Percentiles rank a stretch among this genome's conserved stretches.
phyloP scores from a whole-genome alignment of 2,329 filamentous ascomycete species.

The Ceratocystis cacaofunesta region DNA sequence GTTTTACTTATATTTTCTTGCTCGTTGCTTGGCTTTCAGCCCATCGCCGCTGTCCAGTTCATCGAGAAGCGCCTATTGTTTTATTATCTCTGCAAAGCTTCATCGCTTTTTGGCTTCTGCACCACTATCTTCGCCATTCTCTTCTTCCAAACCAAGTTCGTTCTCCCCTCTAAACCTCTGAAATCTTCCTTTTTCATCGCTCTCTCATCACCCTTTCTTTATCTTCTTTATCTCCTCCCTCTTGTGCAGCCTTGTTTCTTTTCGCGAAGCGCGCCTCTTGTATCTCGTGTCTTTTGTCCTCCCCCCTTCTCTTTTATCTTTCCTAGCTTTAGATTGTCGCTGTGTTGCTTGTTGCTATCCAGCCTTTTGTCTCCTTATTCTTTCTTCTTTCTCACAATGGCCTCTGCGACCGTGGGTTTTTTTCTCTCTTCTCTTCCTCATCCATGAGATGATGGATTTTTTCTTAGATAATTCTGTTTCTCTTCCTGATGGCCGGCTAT shows the following conservation, averaged over 20 bases:
- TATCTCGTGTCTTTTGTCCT: slow-evolving; percentile 10
- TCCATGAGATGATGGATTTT: background rate
- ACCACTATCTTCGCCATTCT: background rate
- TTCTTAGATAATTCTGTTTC: slow-evolving; percentile 2
- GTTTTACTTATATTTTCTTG: background rate
- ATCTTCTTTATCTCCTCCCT: background rate
- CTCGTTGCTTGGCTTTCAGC: background rate
- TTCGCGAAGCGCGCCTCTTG: background rate
- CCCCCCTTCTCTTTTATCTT: slow-evolving; percentile 17
- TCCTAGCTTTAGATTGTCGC: slow-evolving; percentile 5
- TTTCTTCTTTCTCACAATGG: slow-evolving; percentile 7
- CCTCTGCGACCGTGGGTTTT: background rate
- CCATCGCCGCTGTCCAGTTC: background rate
- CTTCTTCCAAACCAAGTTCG: slow-evolving; percentile 14
- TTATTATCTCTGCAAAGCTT: background rate
- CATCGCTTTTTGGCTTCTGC: background rate
- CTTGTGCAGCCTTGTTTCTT: slow-evolving; percentile 9
- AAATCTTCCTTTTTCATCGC: slow-evolving; percentile 1
- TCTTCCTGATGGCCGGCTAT: slow-evolving; percentile 9
- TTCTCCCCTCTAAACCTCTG: slow-evolving; percentile 12
- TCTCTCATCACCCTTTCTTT: slow-evolving; percentile 7
- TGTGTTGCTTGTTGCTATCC: background rate
- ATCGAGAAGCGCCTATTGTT: background rate
- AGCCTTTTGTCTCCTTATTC: background rate
- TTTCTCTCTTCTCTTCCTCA: slow-evolving; percentile 11